Evolutionary conservation across 768 basidiomycete genomes (phyloP), one percentile per base, ranked within the genome.

Genomic region (Naematelia encephala): DNA sequence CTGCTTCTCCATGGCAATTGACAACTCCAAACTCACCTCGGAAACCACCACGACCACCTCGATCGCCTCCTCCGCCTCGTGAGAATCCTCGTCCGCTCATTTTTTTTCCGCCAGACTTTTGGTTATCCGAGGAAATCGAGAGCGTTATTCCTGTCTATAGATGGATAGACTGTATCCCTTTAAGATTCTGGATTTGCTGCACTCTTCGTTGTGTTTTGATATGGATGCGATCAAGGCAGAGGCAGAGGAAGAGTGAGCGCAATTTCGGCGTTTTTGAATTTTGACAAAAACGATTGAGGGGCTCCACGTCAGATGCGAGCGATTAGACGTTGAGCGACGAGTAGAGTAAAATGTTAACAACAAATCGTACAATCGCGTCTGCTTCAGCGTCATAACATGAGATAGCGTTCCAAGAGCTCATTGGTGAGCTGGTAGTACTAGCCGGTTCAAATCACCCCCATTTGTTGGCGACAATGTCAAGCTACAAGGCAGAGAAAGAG

Each of bases 401-500:
- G 16, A 16, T 16, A 39, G 34, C 34, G 8, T 39, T 8, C 8
- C 16, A 39, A 16, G 34, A 16, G 34, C 8, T 16, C 8, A 39
- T 16, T 39, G 34, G 34, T 39, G 34, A 8, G 34, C 34, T 39
- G n/a, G n/a, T n/a, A n/a, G n/a, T n/a, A n/a, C n/a, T n/a, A n/a
- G n/a, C n/a, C n/a, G n/a, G n/a, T n/a, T n/a, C n/a, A n/a, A n/a
- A n/a, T n/a, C n/a, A n/a, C n/a, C n/a, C n/a, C n/a, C n/a, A n/a
- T n/a, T n/a, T n/a, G n/a, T n/a, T 12, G 11, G 11, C 39, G 39
- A 43, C 29, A 19, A 61, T 66, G 69, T 26, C 51, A 12, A 63
- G 66, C 54, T 93, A 93, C 82, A 91, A 90, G 75, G 64, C 80
- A 5, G 84, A 82, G 8, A 94, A 94, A 76, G 88, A 90, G 79